Percentiles rank a stretch among this genome's conserved stretches.
Evolutionary conservation across 225 moss, liverwort and hornwort species (phyloP).

Genomic region (Rhytidiadelphus loreus): DNA sequence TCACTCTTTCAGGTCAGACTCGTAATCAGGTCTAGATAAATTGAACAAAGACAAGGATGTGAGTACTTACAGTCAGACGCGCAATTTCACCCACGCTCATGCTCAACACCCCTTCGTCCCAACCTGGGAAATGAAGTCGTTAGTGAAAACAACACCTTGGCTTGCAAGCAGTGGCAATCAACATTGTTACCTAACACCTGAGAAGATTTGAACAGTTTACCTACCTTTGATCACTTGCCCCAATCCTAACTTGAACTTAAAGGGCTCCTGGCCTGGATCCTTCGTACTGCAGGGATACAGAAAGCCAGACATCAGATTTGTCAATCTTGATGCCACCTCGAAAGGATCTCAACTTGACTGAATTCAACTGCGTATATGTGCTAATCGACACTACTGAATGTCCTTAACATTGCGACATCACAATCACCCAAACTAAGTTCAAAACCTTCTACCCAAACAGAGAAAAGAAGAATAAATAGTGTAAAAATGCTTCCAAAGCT

Average conservation of each 20-base stretch:
- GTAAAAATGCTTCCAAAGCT: background rate
- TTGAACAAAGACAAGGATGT: background rate
- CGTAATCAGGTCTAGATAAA: background rate
- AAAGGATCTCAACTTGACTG: background rate
- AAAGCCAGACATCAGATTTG: background rate
- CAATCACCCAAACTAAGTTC: background rate
- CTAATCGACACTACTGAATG: background rate
- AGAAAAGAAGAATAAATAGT: background rate
- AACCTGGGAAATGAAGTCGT: slow-evolving; percentile 31
- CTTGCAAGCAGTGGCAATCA: background rate
- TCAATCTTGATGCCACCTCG: background rate
- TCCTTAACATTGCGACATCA: background rate
- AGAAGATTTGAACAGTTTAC: background rate
- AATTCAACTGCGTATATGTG: background rate
- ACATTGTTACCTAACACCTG: background rate
- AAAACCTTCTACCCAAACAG: background rate
- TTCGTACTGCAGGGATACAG: slow-evolving; percentile 56
- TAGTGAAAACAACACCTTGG: background rate
- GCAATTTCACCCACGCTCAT: slow-evolving; percentile 83
- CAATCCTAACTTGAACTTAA: slow-evolving; percentile 64
- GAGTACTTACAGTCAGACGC: slow-evolving; percentile 44
- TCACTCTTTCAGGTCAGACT: background rate
- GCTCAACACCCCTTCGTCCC: slow-evolving; percentile 91
- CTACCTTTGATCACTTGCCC: slow-evolving; percentile 70
- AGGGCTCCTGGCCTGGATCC: slow-evolving; percentile 88